Percentiles rank a stretch among this genome's conserved stretches.
phyloP scores from a whole-genome alignment of 768 basidiomycete genomes.

The Termitomyces sp. region DNA sequence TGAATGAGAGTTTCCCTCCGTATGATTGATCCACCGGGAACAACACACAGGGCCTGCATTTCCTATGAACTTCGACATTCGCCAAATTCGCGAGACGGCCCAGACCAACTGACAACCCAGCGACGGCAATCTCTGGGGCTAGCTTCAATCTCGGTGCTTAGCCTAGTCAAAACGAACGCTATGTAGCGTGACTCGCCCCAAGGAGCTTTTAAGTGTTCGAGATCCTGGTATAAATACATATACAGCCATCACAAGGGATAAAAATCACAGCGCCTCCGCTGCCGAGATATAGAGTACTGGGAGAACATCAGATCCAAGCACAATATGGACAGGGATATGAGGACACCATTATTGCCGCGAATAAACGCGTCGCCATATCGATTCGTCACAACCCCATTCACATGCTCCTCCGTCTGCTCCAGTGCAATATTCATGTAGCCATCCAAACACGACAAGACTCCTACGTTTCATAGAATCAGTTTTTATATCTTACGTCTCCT shows the following conservation, averaged over 20 bases:
- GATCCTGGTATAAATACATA: neutral
- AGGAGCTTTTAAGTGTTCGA: neutral
- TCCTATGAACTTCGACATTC: neutral
- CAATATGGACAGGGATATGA: neutral
- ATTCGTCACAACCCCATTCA: constrained; percentile 83
- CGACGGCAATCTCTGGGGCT: neutral
- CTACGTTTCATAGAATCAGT: constrained; percentile 34
- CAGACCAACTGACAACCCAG: neutral
- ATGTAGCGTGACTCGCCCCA: neutral
- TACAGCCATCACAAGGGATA: neutral
- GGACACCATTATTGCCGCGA: constrained; percentile 84
- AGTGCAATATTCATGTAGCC: constrained; percentile 99
- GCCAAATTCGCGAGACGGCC: neutral
- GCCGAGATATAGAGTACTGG: constrained; percentile 1
- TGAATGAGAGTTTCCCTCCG: neutral
- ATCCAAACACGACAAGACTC: constrained; percentile 90
- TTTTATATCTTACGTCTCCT: neutral
- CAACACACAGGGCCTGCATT: neutral
- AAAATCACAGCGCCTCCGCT: neutral
- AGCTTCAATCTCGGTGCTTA: neutral
- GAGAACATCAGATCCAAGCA: neutral
- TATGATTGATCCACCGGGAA: neutral
- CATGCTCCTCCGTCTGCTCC: constrained; percentile 96
- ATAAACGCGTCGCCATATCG: constrained; percentile 96
- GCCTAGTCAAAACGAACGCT: neutral